phyloP scores from a whole-genome alignment of 176 grass and related monocot species.

The Eleusine coracana region DNA sequence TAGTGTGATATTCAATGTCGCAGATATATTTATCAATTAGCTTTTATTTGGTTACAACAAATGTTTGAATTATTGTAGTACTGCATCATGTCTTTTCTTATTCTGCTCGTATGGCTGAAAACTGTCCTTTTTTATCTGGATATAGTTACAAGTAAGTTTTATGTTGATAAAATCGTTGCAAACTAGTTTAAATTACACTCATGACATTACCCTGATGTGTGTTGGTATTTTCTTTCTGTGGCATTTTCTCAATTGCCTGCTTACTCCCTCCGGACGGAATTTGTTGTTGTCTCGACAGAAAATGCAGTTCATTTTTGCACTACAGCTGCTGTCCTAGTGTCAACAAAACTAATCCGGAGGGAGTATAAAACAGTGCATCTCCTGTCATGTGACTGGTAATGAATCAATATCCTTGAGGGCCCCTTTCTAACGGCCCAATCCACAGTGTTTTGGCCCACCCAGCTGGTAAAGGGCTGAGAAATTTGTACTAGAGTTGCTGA shows the following conservation, averaged over 20 bases:
- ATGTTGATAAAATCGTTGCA: background rate
- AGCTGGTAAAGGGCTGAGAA: background rate
- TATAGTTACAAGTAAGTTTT: background rate
- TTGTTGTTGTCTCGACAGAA: too few species aligned
- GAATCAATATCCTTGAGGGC: conserved; percentile 1
- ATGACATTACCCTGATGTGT: conserved; percentile 8
- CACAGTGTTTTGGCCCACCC: background rate
- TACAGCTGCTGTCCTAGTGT: too few species aligned
- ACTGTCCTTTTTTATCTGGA: conserved; percentile 2
- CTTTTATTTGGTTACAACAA: background rate
- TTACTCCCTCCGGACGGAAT: too few species aligned
- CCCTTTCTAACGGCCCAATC: background rate
- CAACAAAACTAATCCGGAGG: too few species aligned
- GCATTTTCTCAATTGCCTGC: background rate
- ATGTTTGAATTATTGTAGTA: conserved; percentile 26
- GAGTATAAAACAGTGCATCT: conserved; percentile 12
- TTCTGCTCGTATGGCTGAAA: conserved; percentile 16
- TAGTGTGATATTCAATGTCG: conserved; percentile 22
- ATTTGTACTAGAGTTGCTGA: too few species aligned
- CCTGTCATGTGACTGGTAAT: background rate
- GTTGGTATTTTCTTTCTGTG: background rate
- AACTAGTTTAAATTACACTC: background rate
- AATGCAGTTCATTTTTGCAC: too few species aligned
- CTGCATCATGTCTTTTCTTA: background rate
- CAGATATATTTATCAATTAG: conserved; percentile 21